These are phyloP conservation scores for Rhodamnia rubescens DNA, from an alignment of 345 rosid genomes.

Conservation along the genomic window DNA sequence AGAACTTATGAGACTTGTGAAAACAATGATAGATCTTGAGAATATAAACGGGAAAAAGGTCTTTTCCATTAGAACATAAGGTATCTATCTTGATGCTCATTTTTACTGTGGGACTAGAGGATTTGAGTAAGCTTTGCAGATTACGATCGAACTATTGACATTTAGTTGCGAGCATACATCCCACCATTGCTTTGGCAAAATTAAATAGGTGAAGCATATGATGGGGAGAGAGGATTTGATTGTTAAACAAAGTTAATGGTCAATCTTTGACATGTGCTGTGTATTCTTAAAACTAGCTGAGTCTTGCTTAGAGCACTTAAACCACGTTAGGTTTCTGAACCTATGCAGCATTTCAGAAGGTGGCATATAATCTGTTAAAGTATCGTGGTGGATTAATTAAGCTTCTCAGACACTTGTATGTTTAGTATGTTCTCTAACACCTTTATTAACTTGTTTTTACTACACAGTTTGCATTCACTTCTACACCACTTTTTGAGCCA, in stretches of 20 bases:
- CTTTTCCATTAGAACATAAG: background rate
- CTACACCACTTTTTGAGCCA: constrained; percentile 87
- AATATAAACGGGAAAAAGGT: background rate
- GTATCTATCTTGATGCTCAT: background rate
- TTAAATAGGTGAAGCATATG: background rate
- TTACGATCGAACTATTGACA: background rate
- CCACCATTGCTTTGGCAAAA: background rate
- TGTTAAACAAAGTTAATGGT: background rate
- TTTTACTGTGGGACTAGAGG: background rate
- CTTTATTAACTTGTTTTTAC: background rate
- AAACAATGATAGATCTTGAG: background rate
- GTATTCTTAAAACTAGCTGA: background rate
- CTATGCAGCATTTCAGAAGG: background rate
- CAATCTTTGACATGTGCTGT: background rate
- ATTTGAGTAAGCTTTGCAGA: background rate
- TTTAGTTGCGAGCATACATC: background rate
- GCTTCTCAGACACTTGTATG: background rate
- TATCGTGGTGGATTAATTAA: background rate
- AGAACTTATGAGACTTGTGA: background rate
- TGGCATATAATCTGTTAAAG: background rate
- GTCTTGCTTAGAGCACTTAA: background rate
- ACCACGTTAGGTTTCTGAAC: background rate
- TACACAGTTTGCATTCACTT: constrained; percentile 59
- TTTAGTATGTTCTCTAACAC: background rate
- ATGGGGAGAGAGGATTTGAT: background rate